These are phyloP conservation scores for Russula lepida DNA, from an alignment of 768 basidiomycete genomes.

Conservation along the genomic window DNA sequence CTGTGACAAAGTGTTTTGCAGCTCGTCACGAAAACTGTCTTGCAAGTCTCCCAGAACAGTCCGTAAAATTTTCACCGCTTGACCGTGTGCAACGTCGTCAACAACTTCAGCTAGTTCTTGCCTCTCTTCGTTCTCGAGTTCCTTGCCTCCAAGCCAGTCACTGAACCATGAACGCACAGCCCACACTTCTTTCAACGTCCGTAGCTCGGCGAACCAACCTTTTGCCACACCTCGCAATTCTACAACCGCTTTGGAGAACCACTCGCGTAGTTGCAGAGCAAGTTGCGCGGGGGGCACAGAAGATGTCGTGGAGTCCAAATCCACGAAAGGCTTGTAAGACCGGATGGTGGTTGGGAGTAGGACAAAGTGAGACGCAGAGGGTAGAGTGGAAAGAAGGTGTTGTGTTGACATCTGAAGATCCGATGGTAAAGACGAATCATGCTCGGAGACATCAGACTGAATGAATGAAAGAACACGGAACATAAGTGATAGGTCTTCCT, in stretches of 20 bases:
- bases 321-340: slow-evolving; percentile 81
- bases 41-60: slow-evolving; percentile 37
- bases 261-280: slow-evolving; percentile 42
- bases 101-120: slow-evolving; percentile 36
- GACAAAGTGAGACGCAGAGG: slow-evolving; percentile 76
- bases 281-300: slow-evolving; percentile 39
- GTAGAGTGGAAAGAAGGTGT: slow-evolving; percentile 57
- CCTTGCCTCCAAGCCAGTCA: slow-evolving; percentile 35
- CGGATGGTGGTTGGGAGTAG: slow-evolving; percentile 64
- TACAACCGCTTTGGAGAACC: slow-evolving; percentile 51
- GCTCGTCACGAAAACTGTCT: slow-evolving; percentile 36
- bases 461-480: slow-evolving; percentile 50
- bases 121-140: slow-evolving; percentile 44
- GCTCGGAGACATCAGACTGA: slow-evolving; percentile 39
- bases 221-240: slow-evolving; percentile 39
- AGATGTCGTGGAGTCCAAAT: slow-evolving; percentile 52
- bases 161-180: slow-evolving; percentile 46
- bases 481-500: slow-evolving; percentile 40
- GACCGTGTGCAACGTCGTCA: slow-evolving; percentile 45
- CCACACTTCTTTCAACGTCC: slow-evolving; percentile 65
- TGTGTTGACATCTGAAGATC: slow-evolving; percentile 61
- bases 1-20: slow-evolving; percentile 34
- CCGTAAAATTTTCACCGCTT: slow-evolving; percentile 55
- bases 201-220: slow-evolving; percentile 52
- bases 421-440: slow-evolving; percentile 31